Evolutionary conservation across 179 eudicot genomes (phyloP).

Genomic region (Silene noctiflora): DNA sequence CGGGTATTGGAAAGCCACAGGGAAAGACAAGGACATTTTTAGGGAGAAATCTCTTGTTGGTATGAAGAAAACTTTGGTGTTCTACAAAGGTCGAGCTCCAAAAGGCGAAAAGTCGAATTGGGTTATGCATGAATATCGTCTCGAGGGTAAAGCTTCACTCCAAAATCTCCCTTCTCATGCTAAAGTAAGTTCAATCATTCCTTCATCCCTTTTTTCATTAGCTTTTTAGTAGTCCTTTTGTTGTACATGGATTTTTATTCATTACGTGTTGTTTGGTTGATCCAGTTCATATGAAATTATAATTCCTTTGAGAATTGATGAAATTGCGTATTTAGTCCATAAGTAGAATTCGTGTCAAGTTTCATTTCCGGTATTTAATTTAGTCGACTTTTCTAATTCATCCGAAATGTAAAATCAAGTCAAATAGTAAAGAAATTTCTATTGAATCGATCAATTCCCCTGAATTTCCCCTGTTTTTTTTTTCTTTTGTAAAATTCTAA

Average conservation of each 20-base stretch:
- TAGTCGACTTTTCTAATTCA: neutral
- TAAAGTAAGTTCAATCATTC: slow-evolving; percentile 38
- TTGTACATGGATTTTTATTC: no score
- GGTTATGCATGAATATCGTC: slow-evolving; percentile 86
- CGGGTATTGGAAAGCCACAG: slow-evolving; percentile 96
- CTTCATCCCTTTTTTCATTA: neutral
- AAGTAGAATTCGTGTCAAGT: no score
- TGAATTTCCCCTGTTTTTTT: slow-evolving; percentile 11
- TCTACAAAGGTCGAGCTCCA: slow-evolving; percentile 85
- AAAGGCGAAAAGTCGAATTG: slow-evolving; percentile 85
- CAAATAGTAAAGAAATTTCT: no score
- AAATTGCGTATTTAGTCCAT: no score
- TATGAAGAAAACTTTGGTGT: slow-evolving; percentile 91
- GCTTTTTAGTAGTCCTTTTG: no score
- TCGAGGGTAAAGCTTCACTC: slow-evolving; percentile 60
- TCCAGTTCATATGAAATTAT: neutral
- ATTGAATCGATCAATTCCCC: neutral
- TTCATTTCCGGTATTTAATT: no score
- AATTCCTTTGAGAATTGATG: neutral
- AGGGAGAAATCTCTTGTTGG: slow-evolving; percentile 65
- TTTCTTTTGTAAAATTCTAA: slow-evolving; percentile 11
- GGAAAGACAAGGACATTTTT: slow-evolving; percentile 79
- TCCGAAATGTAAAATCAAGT: no score
- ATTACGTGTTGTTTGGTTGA: neutral
- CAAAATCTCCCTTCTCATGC: slow-evolving; percentile 54